A percentile compares a stretch with the other conserved stretches of the same genome.
phyloP scores from a whole-genome alignment of 2,329 filamentous ascomycete genomes.

The Trichoderma guizhouense region DNA sequence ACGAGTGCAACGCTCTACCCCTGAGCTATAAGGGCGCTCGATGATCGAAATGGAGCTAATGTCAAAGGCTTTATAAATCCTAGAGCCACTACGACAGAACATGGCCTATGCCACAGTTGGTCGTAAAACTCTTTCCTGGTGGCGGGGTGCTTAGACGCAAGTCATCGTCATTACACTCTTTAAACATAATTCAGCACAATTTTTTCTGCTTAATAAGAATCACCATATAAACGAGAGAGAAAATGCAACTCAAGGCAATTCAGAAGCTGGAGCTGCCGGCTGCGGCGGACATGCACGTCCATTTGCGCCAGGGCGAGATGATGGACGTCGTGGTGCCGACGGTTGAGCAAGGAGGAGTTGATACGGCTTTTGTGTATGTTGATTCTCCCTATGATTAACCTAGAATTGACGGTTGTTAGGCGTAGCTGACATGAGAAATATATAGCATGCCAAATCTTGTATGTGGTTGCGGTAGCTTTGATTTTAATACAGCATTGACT shows the following conservation, averaged over 20 bases:
- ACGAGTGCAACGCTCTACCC: constrained; percentile 5
- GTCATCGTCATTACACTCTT: neutral
- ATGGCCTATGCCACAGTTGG: neutral
- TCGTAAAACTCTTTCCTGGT: neutral
- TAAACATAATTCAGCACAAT: neutral
- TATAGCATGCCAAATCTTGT: constrained; percentile 58
- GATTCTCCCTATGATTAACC: constrained; percentile 12
- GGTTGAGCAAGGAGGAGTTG: constrained; percentile 59
- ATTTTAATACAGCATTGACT: neutral
- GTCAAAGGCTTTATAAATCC: neutral
- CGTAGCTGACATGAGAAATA: constrained; percentile 21
- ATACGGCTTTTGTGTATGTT: constrained; percentile 54
- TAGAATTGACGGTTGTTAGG: constrained; percentile 16
- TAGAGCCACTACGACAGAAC: neutral
- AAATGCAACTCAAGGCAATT: constrained; percentile 36
- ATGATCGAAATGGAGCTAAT: neutral
- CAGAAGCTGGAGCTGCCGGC: constrained; percentile 54
- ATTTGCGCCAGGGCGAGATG: constrained; percentile 65
- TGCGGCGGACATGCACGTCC: constrained; percentile 67
- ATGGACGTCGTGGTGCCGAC: constrained; percentile 55
- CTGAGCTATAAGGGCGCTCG: constrained; percentile 1
- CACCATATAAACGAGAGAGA: neutral
- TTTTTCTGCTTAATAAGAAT: neutral
- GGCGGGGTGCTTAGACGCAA: neutral
- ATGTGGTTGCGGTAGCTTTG: constrained; percentile 12